Conservation (phyloP, 345 rosid genomes). For the Turritis glabra region DNA sequence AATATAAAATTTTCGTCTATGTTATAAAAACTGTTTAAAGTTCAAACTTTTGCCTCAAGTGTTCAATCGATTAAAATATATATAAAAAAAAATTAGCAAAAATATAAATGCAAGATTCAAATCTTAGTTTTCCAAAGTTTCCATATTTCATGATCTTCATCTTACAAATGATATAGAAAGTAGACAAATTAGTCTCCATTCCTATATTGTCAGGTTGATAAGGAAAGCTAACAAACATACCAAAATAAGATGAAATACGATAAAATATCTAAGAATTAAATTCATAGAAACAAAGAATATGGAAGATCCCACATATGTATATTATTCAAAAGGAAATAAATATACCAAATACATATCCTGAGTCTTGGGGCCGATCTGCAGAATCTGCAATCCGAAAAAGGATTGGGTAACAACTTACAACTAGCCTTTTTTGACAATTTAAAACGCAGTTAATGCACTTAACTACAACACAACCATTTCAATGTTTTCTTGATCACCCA, state of each 20-base stretch:
- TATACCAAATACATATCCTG: background rate
- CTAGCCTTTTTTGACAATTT: background rate
- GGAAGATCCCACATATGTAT: background rate
- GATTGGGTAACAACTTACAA: background rate
- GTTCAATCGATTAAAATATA: no score
- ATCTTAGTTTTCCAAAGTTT: background rate
- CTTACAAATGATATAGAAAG: background rate
- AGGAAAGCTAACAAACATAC: conserved; percentile 10
- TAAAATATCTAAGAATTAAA: background rate
- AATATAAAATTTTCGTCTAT: background rate
- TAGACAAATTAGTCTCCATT: background rate
- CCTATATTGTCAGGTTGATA: background rate
- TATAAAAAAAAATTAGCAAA: no score
- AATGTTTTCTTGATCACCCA: background rate
- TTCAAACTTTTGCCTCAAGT: background rate
- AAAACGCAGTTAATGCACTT: background rate
- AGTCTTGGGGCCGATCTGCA: background rate
- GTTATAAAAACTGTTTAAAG: background rate
- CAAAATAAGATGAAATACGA: background rate
- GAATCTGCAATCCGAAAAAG: conserved; percentile 2
- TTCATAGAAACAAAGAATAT: conserved; percentile 6
- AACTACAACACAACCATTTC: background rate
- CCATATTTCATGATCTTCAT: background rate
- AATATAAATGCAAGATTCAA: background rate
- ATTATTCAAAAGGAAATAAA: background rate